These are phyloP conservation scores for Phanerodontia chrysosporium DNA, from an alignment of 768 basidiomycete genomes.

Conservation along the genomic window DNA sequence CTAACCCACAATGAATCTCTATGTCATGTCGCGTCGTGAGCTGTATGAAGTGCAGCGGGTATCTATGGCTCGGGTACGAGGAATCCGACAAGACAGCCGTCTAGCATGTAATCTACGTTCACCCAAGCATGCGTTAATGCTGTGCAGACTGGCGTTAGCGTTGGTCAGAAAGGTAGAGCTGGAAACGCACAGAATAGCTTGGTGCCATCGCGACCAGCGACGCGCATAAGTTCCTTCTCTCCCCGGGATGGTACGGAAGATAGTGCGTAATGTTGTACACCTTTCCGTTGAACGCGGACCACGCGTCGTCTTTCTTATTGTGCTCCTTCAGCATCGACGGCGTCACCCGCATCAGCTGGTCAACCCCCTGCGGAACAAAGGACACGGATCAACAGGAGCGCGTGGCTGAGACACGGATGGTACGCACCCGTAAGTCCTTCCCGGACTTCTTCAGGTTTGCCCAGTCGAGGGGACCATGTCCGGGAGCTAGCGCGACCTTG, in stretches of 20 bases:
- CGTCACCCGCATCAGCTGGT: slow-evolving; percentile 62
- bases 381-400: slow-evolving; percentile 1
- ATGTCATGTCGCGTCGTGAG: not conserved
- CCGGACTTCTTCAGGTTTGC: slow-evolving; percentile 83
- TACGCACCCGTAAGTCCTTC: slow-evolving; percentile 65
- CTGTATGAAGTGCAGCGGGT: not conserved
- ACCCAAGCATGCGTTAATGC: slow-evolving; percentile 96
- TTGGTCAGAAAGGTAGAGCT: not conserved
- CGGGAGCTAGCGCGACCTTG: slow-evolving; percentile 89
- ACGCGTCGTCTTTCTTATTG: slow-evolving; percentile 82
- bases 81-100: slow-evolving; percentile 88
- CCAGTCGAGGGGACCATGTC: slow-evolving; percentile 93
- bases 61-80: slow-evolving; percentile 62
- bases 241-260: slow-evolving; percentile 92
- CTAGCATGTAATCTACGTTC: slow-evolving; percentile 93
- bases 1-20: not conserved
- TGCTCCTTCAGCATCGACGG: slow-evolving; percentile 77
- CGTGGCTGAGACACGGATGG: not conserved
- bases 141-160: slow-evolving; percentile 27
- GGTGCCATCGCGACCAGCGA: slow-evolving; percentile 92
- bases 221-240: slow-evolving; percentile 89
- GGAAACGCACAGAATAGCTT: slow-evolving; percentile 78
- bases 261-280: slow-evolving; percentile 97
- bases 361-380: slow-evolving; percentile 53
- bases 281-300: slow-evolving; percentile 88